A percentile compares a stretch with the other conserved stretches of the same genome.
These are phyloP conservation scores for Amphibolis antarctica DNA, from an alignment of 106 monocot genomes.

Conservation along the genomic window DNA sequence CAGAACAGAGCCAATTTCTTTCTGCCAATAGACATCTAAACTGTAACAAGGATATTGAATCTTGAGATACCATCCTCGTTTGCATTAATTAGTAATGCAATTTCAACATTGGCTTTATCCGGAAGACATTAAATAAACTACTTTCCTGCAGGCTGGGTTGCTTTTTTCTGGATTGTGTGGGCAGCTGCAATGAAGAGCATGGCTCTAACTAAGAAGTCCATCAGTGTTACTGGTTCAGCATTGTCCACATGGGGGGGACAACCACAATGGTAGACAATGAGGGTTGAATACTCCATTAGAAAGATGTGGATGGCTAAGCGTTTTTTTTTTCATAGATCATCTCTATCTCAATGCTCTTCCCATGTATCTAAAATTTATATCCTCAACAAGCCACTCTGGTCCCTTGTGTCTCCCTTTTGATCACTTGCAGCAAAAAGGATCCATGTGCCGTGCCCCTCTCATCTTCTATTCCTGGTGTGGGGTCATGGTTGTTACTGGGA, in stretches of 20 bases:
- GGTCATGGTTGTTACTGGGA: no score
- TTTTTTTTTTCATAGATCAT: no score
- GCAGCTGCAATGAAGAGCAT: slow-evolving; percentile 44
- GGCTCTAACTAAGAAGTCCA: slow-evolving; percentile 41
- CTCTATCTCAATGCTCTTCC: no score
- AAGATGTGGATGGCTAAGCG: no score
- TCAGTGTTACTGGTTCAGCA: slow-evolving; percentile 37
- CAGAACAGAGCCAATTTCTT: neutral
- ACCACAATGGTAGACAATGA: no score
- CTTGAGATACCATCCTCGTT: neutral
- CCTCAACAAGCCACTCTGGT: no score
- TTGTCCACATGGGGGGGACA: slow-evolving; percentile 25
- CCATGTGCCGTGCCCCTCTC: no score
- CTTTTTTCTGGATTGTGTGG: slow-evolving; percentile 60
- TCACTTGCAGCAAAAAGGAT: no score
- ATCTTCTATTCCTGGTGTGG: no score
- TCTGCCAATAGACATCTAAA: neutral
- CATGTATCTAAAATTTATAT: no score
- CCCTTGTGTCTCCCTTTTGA: no score
- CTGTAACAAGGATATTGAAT: neutral
- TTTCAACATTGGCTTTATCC: neutral
- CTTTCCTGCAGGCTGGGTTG: slow-evolving; percentile 51
- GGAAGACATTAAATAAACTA: neutral
- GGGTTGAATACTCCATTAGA: no score
- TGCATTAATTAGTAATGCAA: neutral